Percentiles rank a stretch among this genome's conserved stretches.
phyloP scores from a whole-genome alignment of 768 basidiomycete genomes.

The Hericium rajendrae region DNA sequence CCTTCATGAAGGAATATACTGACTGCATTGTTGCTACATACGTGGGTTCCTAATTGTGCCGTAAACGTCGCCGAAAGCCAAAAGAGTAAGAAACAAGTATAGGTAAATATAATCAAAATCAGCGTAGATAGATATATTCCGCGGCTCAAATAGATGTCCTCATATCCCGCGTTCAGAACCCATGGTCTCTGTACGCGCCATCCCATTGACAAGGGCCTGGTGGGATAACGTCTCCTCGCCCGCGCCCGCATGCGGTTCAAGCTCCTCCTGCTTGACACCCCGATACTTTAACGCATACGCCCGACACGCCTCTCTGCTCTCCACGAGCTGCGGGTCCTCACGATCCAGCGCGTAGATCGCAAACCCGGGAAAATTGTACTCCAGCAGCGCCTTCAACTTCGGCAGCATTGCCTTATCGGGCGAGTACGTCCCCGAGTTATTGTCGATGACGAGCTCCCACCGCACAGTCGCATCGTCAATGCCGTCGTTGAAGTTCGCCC shows the following conservation, averaged over 20 bases:
- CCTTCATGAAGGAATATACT: slow-evolving; percentile 2
- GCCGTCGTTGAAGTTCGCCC: slow-evolving; percentile 49
- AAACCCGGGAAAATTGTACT: slow-evolving; percentile 67
- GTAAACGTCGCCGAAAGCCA: too few relatives aligned
- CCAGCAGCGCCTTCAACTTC: slow-evolving; percentile 47
- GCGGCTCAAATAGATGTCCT: too few relatives aligned
- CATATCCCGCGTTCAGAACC: too few relatives aligned
- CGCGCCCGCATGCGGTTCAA: slow-evolving; percentile 49
- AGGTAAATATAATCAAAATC: too few relatives aligned
- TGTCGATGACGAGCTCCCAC: slow-evolving; percentile 84
- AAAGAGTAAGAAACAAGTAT: too few relatives aligned
- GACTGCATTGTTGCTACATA: not conserved
- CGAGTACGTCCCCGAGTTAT: slow-evolving; percentile 79
- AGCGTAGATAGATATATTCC: too few relatives aligned
- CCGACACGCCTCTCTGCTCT: slow-evolving; percentile 59
- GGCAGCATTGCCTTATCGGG: slow-evolving; percentile 59
- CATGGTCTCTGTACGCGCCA: too few relatives aligned
- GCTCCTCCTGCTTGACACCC: slow-evolving; percentile 49
- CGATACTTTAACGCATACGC: slow-evolving; percentile 52
- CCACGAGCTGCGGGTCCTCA: slow-evolving; percentile 43
- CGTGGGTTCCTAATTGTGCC: not conserved
- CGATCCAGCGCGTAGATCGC: slow-evolving; percentile 42
- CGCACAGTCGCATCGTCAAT: slow-evolving; percentile 42
- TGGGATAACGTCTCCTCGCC: slow-evolving; percentile 45
- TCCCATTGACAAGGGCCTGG: not conserved